Evolutionary conservation across 495 filamentous ascomycete species (phyloP), one percentile per base, ranked within the genome.

Genomic region (Talaromyces wortmannii): DNA sequence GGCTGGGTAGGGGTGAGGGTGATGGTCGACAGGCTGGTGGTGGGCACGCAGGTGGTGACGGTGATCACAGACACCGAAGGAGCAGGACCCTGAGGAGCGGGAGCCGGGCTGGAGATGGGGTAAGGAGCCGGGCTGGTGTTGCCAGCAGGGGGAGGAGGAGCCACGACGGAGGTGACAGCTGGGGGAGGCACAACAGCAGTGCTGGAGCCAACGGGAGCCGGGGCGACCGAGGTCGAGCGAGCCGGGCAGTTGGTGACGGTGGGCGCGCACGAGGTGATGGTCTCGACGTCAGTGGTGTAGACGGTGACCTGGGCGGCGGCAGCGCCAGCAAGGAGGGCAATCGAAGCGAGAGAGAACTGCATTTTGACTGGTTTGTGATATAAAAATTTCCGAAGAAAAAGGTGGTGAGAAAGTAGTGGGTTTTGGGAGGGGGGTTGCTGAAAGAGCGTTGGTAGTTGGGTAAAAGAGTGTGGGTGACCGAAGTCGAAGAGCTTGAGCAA

Each of bases 241-340:
- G 64, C 77, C 57, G 77, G 78, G 74, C 80, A 86, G 75, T 82
- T 66, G 55, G 79, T 83, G 57, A 86, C 79, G 44, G 70, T 74
- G 31, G 83, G 67, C 56, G 72, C 76, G 69, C 85, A 88, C 30
- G 77, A 82, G 63, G 75, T 84, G 73, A 83, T 69, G 63, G 78
- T 80, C 55, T 78, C 73, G 57, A 75, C 74, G 48, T 73, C 67
- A 61, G 79, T 84, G 68, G 68, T 61, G 74, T 76, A 81, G 74
- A 81, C 67, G 61, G 75, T 78, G 57, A 66, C 64, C 61, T 67
- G 56, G 61, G 74, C 74, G 61, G 62, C 63, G 57, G 69, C 68
- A 60, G 75, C 67, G 64, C 72, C 71, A 61, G 76, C 76, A 68
- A 75, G 74, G 69, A 80, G 63, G 63, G 76, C 76, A 67, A 76